Evolutionary conservation across 164 flowering plant species (phyloP), one percentile per base, ranked within the genome.

Genomic region (Sextonia rubra): DNA sequence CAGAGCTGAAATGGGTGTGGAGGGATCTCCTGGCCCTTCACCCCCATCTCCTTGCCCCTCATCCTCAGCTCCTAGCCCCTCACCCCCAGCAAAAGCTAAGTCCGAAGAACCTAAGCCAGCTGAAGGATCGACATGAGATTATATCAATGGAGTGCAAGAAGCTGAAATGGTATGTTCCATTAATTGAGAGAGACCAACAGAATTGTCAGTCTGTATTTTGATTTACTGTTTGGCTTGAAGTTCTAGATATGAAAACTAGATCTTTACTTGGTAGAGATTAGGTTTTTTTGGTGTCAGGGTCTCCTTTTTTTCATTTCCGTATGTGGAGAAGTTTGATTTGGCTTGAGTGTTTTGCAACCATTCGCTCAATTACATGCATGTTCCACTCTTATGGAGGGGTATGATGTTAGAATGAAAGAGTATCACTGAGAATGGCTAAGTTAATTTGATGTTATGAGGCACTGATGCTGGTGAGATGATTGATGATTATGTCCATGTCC

Each of bases 1-100:
- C 22, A 90, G 78, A 78, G 71, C 88, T 23, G 93, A 94, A 80
- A 90, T 93, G 89, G 93, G 91, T 2, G 80, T 81, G 26, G 97
- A 91, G 73, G 88, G 11, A 7, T 37, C 44, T 37, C 44, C 87
- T 66, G 82, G 92, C 72, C 89, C 91, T 63, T 86, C 94, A 8
- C 88, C 95, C 24, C 66, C 77, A 3, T n/a, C n/a, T n/a, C n/a
- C 87, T 66, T 82, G 92, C 72, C 89, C 91, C 65, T 86, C 94
- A 8, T 87, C 95, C 24, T 61, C 77, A 3, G 24, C n/a, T n/a
- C n/a, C 87, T 66, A 82, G 92, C 72, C 89, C 91, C 65, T 86
- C 94, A 8, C 88, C 95, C 24, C 66, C 77, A 3, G 24, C 68
- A 15, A 76, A 78, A 48, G 11, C 68, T 1, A 78, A 69, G 60